Evolutionary conservation across 495 filamentous ascomycete genomes (phyloP), one percentile per base, ranked within the genome.

Genomic region (Penicillium herquei): DNA sequence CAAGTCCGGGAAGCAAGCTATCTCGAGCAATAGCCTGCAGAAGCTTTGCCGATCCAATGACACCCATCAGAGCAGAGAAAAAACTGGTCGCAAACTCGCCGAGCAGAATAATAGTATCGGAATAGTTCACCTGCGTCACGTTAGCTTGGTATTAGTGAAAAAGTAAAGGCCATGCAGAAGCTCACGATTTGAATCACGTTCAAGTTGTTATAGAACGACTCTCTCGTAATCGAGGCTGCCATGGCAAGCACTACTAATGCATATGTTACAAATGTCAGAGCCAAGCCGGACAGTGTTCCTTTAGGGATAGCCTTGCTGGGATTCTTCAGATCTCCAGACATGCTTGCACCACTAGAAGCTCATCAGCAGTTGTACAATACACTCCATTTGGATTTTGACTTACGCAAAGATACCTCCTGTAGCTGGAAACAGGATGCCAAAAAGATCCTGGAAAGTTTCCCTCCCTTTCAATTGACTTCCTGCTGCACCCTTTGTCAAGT

Each of bases 41-140:
- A 13, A 93, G 83, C 71, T 94, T 94, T n/a, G 90, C 88, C 18
- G 90, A 86, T 1, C 88, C 90, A 61, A 94, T 91, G 7, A 96
- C 81, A 0, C 91, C 91, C 89, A 94, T 95, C 54, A 96, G 61
- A 3, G 86, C 82, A 0, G 90, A 94, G 75, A 96, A 96, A 66
- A 92, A 89, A 13, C 84, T 86, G 0, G 87, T 87, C 3, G 91
- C 88, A 57, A 91, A 84, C 68, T 96, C 91, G 54, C 91, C 91
- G 12, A 90, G 79, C 11, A 96, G 83, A 26, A 96, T 85, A 0
- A 93, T 59, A 12, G 81, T 77, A 1, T 85, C 83, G 30, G 87
- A 93, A 13, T 87, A 63, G 59, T 89, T 95, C 32, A 85, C 87
- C 67, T 86, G 54, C 33, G 14, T 16, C 13, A 39, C 14, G 49